phyloP scores from a whole-genome alignment of 1,284 basidiomycete species.

The Athelia sp. region DNA sequence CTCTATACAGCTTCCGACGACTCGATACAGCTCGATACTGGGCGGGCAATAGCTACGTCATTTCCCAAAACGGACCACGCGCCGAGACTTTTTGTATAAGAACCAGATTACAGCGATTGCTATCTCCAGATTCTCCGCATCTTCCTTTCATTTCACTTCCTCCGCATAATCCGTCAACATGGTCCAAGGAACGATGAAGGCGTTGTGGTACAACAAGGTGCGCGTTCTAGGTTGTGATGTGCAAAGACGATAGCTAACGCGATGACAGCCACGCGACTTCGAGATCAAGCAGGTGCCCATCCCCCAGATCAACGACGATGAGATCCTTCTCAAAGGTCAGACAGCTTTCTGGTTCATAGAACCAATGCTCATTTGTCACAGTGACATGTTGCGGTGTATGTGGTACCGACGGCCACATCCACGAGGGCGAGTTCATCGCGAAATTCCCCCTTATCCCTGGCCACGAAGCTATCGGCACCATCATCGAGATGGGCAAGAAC shows the following conservation, averaged over 20 bases:
- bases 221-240: conserved; percentile 8
- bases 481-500: conserved; percentile 63
- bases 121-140: too few species aligned
- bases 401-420: conserved; percentile 71
- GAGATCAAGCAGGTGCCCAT: conserved; percentile 52
- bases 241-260: not conserved
- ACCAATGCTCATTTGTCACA: conserved; percentile 12
- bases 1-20: too few species aligned
- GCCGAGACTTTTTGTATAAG: too few species aligned
- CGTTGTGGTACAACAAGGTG: conserved; percentile 34
- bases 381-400: conserved; percentile 58
- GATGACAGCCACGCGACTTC: conserved; percentile 36
- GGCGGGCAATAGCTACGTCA: too few species aligned
- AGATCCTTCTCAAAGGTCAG: conserved; percentile 57
- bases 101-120: too few species aligned
- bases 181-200: conserved; percentile 40
- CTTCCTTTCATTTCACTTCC: not conserved
- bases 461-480: conserved; percentile 67
- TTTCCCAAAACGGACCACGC: too few species aligned
- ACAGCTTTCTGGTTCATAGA: not conserved
- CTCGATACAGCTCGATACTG: too few species aligned
- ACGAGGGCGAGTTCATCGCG: conserved; percentile 71
- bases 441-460: conserved; percentile 73
- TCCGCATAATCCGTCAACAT: conserved; percentile 16
- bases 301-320: conserved; percentile 49